A percentile compares a stretch with the other conserved stretches of the same genome.
Conservation (phyloP, 495 filamentous ascomycete species). For the Oidiodendron maius region DNA sequence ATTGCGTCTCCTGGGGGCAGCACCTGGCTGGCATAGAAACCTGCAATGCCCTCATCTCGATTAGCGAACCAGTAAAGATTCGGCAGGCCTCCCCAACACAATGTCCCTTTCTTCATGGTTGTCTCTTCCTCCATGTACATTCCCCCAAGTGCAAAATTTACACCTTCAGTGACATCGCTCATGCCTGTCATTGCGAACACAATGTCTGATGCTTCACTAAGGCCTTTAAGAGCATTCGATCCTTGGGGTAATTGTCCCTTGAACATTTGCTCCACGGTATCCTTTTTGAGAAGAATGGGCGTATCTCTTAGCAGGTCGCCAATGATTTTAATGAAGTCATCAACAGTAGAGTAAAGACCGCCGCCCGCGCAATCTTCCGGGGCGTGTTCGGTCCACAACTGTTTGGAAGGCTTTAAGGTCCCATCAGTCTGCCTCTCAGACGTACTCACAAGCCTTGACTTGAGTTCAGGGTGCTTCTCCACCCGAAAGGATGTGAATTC, state of each 20-base stretch:
- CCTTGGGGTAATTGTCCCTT: constrained; percentile 21
- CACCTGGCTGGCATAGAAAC: constrained; percentile 6
- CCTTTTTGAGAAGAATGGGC: constrained; percentile 31
- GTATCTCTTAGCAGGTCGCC: constrained; percentile 34
- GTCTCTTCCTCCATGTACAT: constrained; percentile 21
- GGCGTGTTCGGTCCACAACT: constrained; percentile 10
- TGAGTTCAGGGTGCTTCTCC: constrained; percentile 33
- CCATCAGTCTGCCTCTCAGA: constrained; percentile 14
- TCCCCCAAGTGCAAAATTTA: constrained; percentile 27
- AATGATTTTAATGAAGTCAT: constrained; percentile 36
- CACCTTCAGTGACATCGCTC: background rate
- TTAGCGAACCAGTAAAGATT: constrained; percentile 6
- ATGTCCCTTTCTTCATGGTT: constrained; percentile 13
- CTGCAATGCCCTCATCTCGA: background rate
- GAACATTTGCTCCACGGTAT: constrained; percentile 38
- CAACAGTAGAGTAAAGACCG: constrained; percentile 30
- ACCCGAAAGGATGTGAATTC: constrained; percentile 47
- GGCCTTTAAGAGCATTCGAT: background rate
- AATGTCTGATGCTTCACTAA: too few species aligned
- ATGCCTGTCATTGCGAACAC: too few species aligned
- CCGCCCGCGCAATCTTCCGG: constrained; percentile 25
- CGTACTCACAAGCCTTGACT: constrained; percentile 22
- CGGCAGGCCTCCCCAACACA: constrained; percentile 3
- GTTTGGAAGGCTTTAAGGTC: background rate
- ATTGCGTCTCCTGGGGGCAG: constrained; percentile 3